phyloP scores from a whole-genome alignment of 108 stramenopile species.

The Skeletonema tropicum region DNA sequence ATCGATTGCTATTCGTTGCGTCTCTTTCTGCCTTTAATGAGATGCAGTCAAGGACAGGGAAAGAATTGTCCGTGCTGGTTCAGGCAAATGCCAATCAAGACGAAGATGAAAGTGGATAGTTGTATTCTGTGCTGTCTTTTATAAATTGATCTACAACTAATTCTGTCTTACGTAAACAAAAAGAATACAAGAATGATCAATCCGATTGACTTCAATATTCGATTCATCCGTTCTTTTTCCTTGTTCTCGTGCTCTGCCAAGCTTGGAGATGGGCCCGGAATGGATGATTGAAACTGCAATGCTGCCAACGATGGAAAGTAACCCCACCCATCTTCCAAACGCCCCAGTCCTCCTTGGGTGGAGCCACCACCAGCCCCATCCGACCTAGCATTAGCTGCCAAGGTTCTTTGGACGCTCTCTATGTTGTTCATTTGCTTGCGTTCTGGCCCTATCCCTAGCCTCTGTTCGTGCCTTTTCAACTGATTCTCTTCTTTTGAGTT shows the following conservation, averaged over 20 bases:
- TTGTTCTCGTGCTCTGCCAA: conserved; percentile 38
- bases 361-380: conserved; percentile 7
- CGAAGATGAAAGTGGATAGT: neutral
- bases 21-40: conserved; percentile 38
- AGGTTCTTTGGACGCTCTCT: conserved; percentile 47
- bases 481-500: conserved; percentile 34
- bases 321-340: conserved; percentile 44
- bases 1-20: conserved; percentile 44
- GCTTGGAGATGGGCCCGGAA: conserved; percentile 42
- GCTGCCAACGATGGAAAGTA: conserved; percentile 49
- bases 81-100: neutral
- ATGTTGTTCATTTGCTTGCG: conserved; percentile 49
- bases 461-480: conserved; percentile 34
- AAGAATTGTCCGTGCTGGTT: neutral
- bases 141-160: neutral
- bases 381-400: conserved; percentile 35
- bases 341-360: conserved; percentile 30
- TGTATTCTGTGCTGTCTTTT: neutral
- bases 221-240: conserved; percentile 43
- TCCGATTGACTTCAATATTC: conserved; percentile 24
- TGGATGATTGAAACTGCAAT: conserved; percentile 47
- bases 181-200: conserved; percentile 38
- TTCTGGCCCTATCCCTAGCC: conserved; percentile 39
- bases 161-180: conserved; percentile 20
- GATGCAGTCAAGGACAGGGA: conserved; percentile 11